These are phyloP conservation scores for Chalciporus piperatus DNA, from an alignment of 768 basidiomycete species.

Conservation along the genomic window DNA sequence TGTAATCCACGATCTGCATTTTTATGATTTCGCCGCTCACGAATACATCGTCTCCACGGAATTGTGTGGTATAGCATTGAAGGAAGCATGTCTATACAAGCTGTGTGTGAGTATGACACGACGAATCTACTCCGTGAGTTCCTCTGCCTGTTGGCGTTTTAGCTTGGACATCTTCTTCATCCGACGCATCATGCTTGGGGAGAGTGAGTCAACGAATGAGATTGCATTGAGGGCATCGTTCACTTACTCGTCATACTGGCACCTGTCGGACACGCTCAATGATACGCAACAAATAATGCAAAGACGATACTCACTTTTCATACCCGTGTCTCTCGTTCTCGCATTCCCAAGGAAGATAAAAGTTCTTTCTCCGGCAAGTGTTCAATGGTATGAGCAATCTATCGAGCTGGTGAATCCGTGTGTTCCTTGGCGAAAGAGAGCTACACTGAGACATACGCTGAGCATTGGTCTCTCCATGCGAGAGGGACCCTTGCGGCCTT, in stretches of 20 bases:
- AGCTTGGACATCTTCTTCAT: slow-evolving; percentile 82
- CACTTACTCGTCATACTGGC: slow-evolving; percentile 92
- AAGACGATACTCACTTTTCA: slow-evolving; percentile 62
- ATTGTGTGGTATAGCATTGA: background rate
- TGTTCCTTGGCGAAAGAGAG: background rate
- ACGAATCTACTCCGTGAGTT: slow-evolving; percentile 31
- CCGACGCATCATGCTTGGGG: slow-evolving; percentile 72
- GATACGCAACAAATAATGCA: background rate
- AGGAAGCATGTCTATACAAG: slow-evolving; percentile 10
- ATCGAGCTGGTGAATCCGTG: slow-evolving; percentile 6
- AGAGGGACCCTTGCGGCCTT: slow-evolving; percentile 73
- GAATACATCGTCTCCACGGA: slow-evolving; percentile 1
- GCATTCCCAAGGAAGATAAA: slow-evolving; percentile 91
- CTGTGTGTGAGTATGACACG: slow-evolving; percentile 11
- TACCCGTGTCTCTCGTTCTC: slow-evolving; percentile 84
- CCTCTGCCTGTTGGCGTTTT: slow-evolving; percentile 48
- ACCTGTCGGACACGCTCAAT: slow-evolving; percentile 44
- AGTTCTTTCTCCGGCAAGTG: slow-evolving; percentile 72
- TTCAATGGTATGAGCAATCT: slow-evolving; percentile 89
- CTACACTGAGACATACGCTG: slow-evolving; percentile 59
- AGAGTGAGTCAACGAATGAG: background rate
- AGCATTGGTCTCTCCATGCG: slow-evolving; percentile 87
- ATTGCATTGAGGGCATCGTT: background rate
- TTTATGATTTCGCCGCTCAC: slow-evolving; percentile 13
- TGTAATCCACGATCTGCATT: slow-evolving; percentile 8